Conservation (phyloP, 208 protist genomes). For the Acanthamoeba royreba region DNA sequence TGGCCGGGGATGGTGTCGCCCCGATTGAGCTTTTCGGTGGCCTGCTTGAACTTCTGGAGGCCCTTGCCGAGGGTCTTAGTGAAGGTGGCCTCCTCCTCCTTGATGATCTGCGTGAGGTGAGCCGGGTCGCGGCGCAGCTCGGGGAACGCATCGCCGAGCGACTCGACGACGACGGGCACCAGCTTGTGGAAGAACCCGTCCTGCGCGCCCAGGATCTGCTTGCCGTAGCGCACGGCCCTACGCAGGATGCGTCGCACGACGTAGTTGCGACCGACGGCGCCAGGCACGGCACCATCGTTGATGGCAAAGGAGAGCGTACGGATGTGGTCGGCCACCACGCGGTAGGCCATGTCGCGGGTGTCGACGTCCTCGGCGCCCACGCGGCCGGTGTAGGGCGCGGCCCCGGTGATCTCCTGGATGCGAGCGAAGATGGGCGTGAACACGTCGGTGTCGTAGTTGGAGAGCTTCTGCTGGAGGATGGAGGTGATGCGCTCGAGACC, state of each 20-base stretch:
- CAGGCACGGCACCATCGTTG: conserved; percentile 72
- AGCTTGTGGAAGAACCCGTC: conserved; percentile 16
- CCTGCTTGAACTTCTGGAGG: conserved; percentile 68
- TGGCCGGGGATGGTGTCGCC: conserved; percentile 82
- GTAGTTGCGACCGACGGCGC: conserved; percentile 72
- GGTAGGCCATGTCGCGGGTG: conserved; percentile 92
- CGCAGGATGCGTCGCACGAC: conserved; percentile 76
- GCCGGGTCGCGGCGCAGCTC: conserved; percentile 25
- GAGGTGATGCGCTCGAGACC: conserved; percentile 68
- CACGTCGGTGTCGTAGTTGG: conserved; percentile 99
- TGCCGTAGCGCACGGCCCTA: conserved; percentile 52
- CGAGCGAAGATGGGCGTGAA: conserved; percentile 95
- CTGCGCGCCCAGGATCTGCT: conserved; percentile 86
- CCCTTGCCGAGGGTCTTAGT: conserved; percentile 92
- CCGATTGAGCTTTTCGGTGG: conserved; percentile 36
- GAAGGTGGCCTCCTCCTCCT: conserved; percentile 95
- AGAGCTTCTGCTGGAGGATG: conserved; percentile 84
- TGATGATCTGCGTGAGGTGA: conserved; percentile 79
- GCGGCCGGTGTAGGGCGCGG: conserved; percentile 83
- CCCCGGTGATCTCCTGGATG: conserved; percentile 93
- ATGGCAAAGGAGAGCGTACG: conserved; percentile 96
- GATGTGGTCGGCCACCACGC: conserved; percentile 99
- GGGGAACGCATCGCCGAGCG: neutral
- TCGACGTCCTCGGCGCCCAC: conserved; percentile 85
- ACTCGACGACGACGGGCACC: neutral